Base-by-base conservation (phyloP, 2,329 filamentous ascomycete genomes). In the Ophiostoma triangulosporum region DNA sequence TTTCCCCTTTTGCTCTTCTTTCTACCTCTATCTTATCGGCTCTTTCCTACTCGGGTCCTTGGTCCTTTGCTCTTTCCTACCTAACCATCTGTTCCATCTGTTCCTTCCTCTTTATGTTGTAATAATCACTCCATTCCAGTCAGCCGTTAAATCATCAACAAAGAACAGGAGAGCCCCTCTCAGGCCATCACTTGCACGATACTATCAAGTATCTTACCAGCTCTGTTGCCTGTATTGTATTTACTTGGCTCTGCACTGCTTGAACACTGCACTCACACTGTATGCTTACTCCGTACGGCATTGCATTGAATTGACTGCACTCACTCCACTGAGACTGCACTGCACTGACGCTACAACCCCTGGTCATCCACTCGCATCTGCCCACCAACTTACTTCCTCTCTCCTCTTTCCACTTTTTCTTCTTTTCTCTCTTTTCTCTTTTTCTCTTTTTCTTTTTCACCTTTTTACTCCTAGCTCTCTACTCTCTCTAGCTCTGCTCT, bases 391-490 rank as follows among this genome's bases (percentile, higher is more conserved):
- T 43, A 43, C 17, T 43, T 43, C 11, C 20, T 43, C 38, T 43
- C n/a, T 46, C 24, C 43, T 46, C 43, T 46, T 46, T 46, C 43
- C 43, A 46, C 43, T 46, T 46, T 46, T 46, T 46, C 26, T 20
- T n/a, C 40, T 33, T 50, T 49, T 31, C 29, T 38, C 38, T 50
- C 35, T 31, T 46, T 46, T 46, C 26, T 46, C 43, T 50, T 36
- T 36, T 54, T 9, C 26, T 45, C 48, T 35, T 38, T n/a, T 29
- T 17, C 38, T 11, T 6, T 27, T 14, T 33, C n/a, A 15, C 24
- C 26, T 15, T n/a, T 36, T 6, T n/a, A 11, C 14, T n/a, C 32
- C 14, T 12, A 6, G 8, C 9, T 31, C 9, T 11, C 7, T 4
- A 15, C 40, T 29, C 7, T 20, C 14, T 4, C 11, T 15, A 8